A percentile compares a stretch with the other conserved stretches of the same genome.
phyloP scores from a whole-genome alignment of 176 grass and related monocot genomes.

The Avena sativa region DNA sequence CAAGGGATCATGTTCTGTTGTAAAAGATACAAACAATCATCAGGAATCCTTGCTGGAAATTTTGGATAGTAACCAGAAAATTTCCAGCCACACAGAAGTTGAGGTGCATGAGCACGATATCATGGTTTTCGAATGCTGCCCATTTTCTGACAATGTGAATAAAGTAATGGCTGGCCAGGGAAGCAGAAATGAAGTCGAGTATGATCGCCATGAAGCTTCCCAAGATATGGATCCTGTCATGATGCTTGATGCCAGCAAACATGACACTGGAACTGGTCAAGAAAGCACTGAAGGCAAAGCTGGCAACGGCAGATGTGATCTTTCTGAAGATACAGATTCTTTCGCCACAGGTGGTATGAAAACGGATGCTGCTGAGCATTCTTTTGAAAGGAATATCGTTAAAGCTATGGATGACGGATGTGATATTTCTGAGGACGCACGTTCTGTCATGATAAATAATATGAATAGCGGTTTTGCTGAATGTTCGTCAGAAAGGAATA shows the following conservation, averaged over 20 bases:
- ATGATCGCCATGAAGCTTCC: background rate
- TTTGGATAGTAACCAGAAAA: conserved; percentile 37
- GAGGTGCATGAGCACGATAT: conserved; percentile 25
- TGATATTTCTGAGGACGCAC: background rate
- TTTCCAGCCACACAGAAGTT: background rate
- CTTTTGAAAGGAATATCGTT: conserved; percentile 19
- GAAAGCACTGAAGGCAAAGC: conserved; percentile 30
- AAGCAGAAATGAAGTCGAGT: conserved; percentile 29
- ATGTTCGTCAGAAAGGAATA: background rate
- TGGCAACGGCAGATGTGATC: conserved; percentile 20
- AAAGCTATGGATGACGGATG: conserved; percentile 20
- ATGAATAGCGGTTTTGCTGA: conserved; percentile 25
- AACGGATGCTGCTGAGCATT: conserved; percentile 27
- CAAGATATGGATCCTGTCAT: conserved; percentile 36
- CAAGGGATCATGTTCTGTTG: conserved; percentile 17
- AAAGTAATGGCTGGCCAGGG: conserved; percentile 18
- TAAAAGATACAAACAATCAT: conserved; percentile 29
- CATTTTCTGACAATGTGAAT: conserved; percentile 8
- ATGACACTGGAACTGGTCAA: conserved; percentile 23
- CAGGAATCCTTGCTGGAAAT: conserved; percentile 13
- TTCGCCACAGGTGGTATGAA: conserved; percentile 5
- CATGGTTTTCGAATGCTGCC: conserved; percentile 6
- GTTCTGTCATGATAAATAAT: conserved; percentile 11
- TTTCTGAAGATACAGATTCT: conserved; percentile 6
- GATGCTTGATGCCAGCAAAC: conserved; percentile 44